These are phyloP conservation scores for Haemoproteus tartakovskyi DNA, from an alignment of 169 alveolate genomes.

Conservation along the genomic window DNA sequence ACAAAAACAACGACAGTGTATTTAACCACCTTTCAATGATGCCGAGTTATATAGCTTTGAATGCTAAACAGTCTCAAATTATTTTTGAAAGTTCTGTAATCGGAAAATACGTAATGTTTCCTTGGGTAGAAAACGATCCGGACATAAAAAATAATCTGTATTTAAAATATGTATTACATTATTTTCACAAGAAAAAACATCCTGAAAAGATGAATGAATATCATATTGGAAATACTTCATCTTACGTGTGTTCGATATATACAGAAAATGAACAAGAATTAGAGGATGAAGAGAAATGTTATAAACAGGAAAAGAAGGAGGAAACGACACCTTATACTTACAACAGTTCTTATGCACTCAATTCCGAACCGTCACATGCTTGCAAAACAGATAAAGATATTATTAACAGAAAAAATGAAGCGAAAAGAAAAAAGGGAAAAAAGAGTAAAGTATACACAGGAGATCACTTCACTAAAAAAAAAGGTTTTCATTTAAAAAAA, in stretches of 20 bases:
- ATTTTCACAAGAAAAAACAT: background rate
- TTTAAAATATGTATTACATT: constrained; percentile 40
- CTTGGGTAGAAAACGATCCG: constrained; percentile 74
- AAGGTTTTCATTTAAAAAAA: too few species aligned
- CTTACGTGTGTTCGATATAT: too few species aligned
- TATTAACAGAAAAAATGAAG: too few species aligned
- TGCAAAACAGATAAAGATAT: too few species aligned
- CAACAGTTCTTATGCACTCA: too few species aligned
- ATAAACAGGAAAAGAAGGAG: background rate
- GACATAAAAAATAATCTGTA: constrained; percentile 68
- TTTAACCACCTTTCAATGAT: constrained; percentile 38
- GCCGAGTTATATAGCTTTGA: constrained; percentile 49
- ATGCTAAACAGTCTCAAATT: constrained; percentile 43
- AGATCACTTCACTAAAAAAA: too few species aligned
- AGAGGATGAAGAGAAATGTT: background rate
- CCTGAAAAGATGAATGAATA: too few species aligned
- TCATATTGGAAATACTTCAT: too few species aligned
- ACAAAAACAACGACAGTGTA: constrained; percentile 9
- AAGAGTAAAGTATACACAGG: too few species aligned
- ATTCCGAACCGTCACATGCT: too few species aligned
- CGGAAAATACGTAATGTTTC: constrained; percentile 71
- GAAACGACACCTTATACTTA: background rate
- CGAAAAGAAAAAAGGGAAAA: too few species aligned
- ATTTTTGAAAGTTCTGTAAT: constrained; percentile 67
- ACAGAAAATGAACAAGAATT: background rate